These are phyloP conservation scores for Cephalotrichum gorgonifer DNA, from an alignment of 2,329 filamentous ascomycete species.

Conservation along the genomic window DNA sequence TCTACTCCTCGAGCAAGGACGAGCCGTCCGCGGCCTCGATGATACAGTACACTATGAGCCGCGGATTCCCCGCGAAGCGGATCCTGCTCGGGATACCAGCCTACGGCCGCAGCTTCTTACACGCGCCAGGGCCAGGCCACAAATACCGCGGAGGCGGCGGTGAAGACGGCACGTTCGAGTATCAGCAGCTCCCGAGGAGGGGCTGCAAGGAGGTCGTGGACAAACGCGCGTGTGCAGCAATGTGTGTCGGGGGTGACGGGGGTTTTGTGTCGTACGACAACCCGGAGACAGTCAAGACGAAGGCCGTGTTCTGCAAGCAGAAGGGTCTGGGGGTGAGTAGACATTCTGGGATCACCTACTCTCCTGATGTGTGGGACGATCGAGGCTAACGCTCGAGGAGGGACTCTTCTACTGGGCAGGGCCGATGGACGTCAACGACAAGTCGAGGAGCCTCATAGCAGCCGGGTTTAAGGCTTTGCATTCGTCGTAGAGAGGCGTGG, in stretches of 20 bases:
- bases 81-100: constrained; percentile 67
- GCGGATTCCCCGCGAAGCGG: constrained; percentile 59
- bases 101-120: constrained; percentile 66
- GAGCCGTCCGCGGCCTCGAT: constrained; percentile 57
- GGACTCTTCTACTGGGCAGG: constrained; percentile 77
- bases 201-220: constrained; percentile 59
- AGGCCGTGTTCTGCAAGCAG: constrained; percentile 63
- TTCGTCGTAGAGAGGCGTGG: constrained; percentile 24
- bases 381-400: constrained; percentile 20
- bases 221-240: constrained; percentile 56
- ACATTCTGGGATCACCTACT: constrained; percentile 4
- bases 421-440: constrained; percentile 53
- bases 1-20: constrained; percentile 51
- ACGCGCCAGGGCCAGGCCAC: constrained; percentile 54
- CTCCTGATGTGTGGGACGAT: neutral
- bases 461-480: constrained; percentile 50
- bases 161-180: constrained; percentile 64
- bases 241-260: constrained; percentile 61
- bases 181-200: constrained; percentile 53
- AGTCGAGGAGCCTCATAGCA: constrained; percentile 45
- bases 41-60: constrained; percentile 53
- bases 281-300: constrained; percentile 62
- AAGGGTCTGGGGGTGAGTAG: constrained; percentile 53
- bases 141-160: constrained; percentile 43
- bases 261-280: constrained; percentile 77